Evolutionary conservation across 495 filamentous ascomycete genomes (phyloP).

Genomic region (Penicillium odoratum): DNA sequence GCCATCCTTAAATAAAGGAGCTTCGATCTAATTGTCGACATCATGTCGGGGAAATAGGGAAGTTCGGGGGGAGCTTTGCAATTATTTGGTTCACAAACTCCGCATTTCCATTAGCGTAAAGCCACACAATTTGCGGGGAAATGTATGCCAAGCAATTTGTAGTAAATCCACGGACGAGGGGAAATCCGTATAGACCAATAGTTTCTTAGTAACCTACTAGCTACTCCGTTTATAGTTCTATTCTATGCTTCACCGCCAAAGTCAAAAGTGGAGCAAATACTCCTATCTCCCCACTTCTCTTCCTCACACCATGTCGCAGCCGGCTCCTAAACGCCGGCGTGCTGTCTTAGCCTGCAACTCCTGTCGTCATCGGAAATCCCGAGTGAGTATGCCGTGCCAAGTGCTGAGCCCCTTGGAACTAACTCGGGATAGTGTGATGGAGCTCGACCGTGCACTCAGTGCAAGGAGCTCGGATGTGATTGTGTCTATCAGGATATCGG

Average conservation of each 20-base stretch:
- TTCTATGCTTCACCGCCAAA: conserved; percentile 1
- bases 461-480: conserved; percentile 13
- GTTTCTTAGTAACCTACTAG: too few relatives aligned
- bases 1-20: too few relatives aligned
- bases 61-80: too few relatives aligned
- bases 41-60: too few relatives aligned
- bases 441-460: conserved; percentile 11
- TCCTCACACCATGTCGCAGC: conserved; percentile 2
- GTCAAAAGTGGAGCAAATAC: neutral
- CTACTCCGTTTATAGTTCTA: neutral
- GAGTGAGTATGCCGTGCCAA: conserved; percentile 6
- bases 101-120: too few relatives aligned
- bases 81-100: too few relatives aligned
- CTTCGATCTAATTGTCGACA: too few relatives aligned
- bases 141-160: neutral
- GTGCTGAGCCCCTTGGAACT: neutral
- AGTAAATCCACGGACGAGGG: too few relatives aligned
- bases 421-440: conserved; percentile 4
- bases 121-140: too few relatives aligned
- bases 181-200: too few relatives aligned
- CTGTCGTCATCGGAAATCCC: conserved; percentile 19
- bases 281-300: conserved; percentile 1
- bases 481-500: conserved; percentile 13
- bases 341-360: conserved; percentile 11
- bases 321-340: conserved; percentile 10